These are phyloP conservation scores for Blastobotrys proliferans DNA, from an alignment of 1,139 yeast species.

Conservation along the genomic window DNA sequence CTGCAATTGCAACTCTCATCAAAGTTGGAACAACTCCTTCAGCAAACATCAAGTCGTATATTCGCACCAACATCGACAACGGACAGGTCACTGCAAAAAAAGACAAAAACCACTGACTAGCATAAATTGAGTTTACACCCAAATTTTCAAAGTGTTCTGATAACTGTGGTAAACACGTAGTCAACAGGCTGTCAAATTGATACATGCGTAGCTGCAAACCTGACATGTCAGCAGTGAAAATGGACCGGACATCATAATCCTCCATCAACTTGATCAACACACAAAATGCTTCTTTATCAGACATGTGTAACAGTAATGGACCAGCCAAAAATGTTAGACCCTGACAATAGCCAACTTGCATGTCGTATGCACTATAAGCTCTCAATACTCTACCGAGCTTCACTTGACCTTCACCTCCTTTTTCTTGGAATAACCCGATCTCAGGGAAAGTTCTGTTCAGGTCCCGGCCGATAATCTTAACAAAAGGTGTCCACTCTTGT, in stretches of 20 bases:
- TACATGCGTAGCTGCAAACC: conserved; percentile 52
- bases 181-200: conserved; percentile 49
- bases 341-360: conserved; percentile 69
- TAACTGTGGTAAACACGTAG: conserved; percentile 42
- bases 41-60: conserved; percentile 52
- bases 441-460: conserved; percentile 61
- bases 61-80: conserved; percentile 46
- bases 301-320: conserved; percentile 51
- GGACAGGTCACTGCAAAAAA: conserved; percentile 61
- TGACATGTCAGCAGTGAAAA: conserved; percentile 55
- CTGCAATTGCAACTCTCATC: conserved; percentile 56
- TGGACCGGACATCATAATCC: conserved; percentile 54
- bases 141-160: conserved; percentile 43
- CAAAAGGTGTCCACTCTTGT: conserved; percentile 43
- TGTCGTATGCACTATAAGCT: conserved; percentile 65
- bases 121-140: conserved; percentile 35
- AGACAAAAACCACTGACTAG: conserved; percentile 63
- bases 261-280: conserved; percentile 59
- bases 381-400: conserved; percentile 56
- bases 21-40: conserved; percentile 66
- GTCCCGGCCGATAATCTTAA: conserved; percentile 58
- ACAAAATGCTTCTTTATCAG: conserved; percentile 50
- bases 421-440: conserved; percentile 47
- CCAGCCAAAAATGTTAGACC: conserved; percentile 67
- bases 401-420: conserved; percentile 42